These are phyloP conservation scores for Tetrastigma voinierianum DNA, from an alignment of 164 flowering plant species.

Conservation along the genomic window DNA sequence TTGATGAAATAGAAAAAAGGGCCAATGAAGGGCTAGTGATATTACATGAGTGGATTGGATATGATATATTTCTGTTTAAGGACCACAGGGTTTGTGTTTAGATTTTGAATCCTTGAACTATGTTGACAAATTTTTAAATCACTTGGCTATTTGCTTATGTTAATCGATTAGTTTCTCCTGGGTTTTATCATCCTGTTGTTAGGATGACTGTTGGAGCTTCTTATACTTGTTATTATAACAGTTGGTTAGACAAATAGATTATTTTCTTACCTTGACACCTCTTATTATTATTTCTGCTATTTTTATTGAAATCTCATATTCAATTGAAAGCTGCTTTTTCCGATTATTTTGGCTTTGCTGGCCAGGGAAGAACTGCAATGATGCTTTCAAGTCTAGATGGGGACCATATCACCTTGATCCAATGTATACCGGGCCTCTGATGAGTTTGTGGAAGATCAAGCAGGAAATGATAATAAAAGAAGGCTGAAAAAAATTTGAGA, in stretches of 20 bases:
- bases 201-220: neutral
- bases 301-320: neutral
- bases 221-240: neutral
- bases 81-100: neutral
- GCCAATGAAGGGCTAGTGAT: no score
- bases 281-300: neutral
- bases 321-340: neutral
- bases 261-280: neutral
- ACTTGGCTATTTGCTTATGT: neutral
- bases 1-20: no score
- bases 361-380: conserved; percentile 67
- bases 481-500: conserved; percentile 54
- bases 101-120: neutral
- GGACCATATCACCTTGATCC: conserved; percentile 70
- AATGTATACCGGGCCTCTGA: conserved; percentile 71
- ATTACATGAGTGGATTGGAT: neutral
- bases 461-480: conserved; percentile 33
- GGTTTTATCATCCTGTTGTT: neutral
- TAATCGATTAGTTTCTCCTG: neutral
- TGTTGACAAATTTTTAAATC: neutral
- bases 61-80: neutral
- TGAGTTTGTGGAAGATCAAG: conserved; percentile 64
- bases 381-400: conserved; percentile 63
- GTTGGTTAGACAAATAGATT: neutral
- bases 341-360: conserved; percentile 1